These are phyloP conservation scores for Chalara sp. DNA, from an alignment of 2,329 filamentous ascomycete genomes.

Conservation along the genomic window DNA sequence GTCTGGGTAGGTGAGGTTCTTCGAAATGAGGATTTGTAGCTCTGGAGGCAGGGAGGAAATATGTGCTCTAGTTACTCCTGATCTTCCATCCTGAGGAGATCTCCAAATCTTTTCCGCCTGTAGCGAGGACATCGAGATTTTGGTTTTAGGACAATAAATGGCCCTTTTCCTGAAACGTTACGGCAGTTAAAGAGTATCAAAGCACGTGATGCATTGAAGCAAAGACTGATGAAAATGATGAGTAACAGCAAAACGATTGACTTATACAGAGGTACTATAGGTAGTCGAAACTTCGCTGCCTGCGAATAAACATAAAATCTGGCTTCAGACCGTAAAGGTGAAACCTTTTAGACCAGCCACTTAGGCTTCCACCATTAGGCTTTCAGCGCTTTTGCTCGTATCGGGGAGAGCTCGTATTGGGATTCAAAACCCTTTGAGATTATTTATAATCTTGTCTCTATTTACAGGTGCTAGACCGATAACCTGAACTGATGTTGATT, in stretches of 20 bases:
- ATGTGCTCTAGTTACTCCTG: neutral
- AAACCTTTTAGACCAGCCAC: too few species aligned
- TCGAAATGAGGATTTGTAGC: slow-evolving; percentile 56
- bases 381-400: too few species aligned
- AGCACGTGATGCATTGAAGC: neutral
- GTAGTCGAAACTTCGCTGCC: too few species aligned
- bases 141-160: neutral
- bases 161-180: neutral
- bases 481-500: neutral
- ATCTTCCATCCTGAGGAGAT: neutral
- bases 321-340: too few species aligned
- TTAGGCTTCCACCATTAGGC: too few species aligned
- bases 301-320: too few species aligned
- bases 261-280: too few species aligned
- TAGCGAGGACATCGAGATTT: neutral
- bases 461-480: too few species aligned
- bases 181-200: neutral
- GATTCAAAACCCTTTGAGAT: too few species aligned
- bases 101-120: neutral
- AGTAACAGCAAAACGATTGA: neutral
- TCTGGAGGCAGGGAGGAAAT: slow-evolving; percentile 48
- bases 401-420: too few species aligned
- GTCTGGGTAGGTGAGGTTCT: slow-evolving; percentile 60
- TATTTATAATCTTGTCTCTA: too few species aligned
- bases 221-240: neutral